Conservation (phyloP, 1,139 yeast genomes). For the Pneumocystis jirovecii region DNA sequence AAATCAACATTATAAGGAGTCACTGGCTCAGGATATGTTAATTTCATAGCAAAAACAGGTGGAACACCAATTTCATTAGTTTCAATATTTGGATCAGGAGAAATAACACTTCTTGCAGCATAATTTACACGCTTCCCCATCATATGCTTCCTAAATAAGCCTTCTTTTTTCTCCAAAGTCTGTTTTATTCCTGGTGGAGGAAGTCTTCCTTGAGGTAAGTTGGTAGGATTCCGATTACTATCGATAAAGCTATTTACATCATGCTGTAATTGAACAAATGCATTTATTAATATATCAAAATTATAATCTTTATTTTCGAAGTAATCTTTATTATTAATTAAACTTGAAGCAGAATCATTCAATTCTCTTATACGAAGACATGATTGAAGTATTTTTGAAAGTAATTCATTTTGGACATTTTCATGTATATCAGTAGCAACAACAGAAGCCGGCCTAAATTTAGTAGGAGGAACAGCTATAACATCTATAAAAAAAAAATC, state of each 20-base stretch:
- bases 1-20: slow-evolving; percentile 86
- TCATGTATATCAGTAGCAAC: slow-evolving; percentile 94
- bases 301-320: slow-evolving; percentile 18
- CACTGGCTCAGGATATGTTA: slow-evolving; percentile 97
- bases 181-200: slow-evolving; percentile 94
- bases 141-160: slow-evolving; percentile 96
- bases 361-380: slow-evolving; percentile 73
- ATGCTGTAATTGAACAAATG: slow-evolving; percentile 85
- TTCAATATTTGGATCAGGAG: slow-evolving; percentile 96
- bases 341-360: slow-evolving; percentile 41
- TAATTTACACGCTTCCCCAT: slow-evolving; percentile 99
- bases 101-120: slow-evolving; percentile 97
- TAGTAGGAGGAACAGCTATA: slow-evolving; percentile 86
- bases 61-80: slow-evolving; percentile 98
- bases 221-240: slow-evolving; percentile 70
- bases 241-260: slow-evolving; percentile 91
- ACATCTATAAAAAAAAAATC: slow-evolving; percentile 83
- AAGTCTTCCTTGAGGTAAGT: slow-evolving; percentile 40
- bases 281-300: slow-evolving; percentile 57
- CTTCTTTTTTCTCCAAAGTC: slow-evolving; percentile 96
- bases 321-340: slow-evolving; percentile 17
- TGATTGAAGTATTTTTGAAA: slow-evolving; percentile 66
- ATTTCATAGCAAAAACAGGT: slow-evolving; percentile 88
- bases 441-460: slow-evolving; percentile 93
- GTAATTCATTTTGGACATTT: slow-evolving; percentile 77